A percentile compares a stretch with the other conserved stretches of the same genome.
phyloP scores from a whole-genome alignment of 2,329 filamentous ascomycete genomes.

The Mollisia scopiformis region DNA sequence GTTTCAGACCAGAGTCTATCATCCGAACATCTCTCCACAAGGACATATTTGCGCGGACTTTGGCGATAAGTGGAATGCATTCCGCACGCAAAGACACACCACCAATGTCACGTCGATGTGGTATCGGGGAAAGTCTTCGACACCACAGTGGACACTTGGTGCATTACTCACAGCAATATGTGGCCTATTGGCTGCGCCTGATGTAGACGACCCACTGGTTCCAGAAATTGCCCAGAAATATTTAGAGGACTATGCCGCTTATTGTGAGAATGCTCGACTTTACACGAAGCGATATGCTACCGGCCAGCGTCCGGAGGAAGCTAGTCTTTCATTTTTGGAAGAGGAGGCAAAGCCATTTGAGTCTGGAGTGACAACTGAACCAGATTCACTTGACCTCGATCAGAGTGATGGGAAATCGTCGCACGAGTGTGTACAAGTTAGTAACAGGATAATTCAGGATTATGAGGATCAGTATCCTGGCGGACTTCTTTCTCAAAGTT shows the following conservation, averaged over 20 bases:
- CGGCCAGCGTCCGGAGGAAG: not conserved
- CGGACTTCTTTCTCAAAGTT: too few relatives aligned
- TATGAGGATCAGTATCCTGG: too few relatives aligned
- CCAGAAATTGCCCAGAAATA: constrained; percentile 29
- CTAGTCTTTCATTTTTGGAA: not conserved
- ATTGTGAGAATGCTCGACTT: constrained; percentile 13
- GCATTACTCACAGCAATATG: constrained; percentile 5
- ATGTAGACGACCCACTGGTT: constrained; percentile 25
- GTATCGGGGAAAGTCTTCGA: not conserved
- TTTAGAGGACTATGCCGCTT: constrained; percentile 18
- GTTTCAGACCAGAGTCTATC: constrained; percentile 26
- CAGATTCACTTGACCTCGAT: too few relatives aligned
- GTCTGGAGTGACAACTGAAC: too few relatives aligned
- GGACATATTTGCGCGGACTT: constrained; percentile 21
- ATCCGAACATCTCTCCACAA: constrained; percentile 26
- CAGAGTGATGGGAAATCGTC: too few relatives aligned
- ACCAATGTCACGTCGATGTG: not conserved
- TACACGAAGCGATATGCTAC: constrained; percentile 27
- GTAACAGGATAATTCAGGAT: too few relatives aligned
- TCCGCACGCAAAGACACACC: not conserved
- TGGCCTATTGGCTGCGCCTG: constrained; percentile 21
- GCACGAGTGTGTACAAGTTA: too few relatives aligned
- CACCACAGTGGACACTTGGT: not conserved
- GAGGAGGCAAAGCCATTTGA: too few relatives aligned
- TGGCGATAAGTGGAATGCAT: not conserved